A percentile compares a stretch with the other conserved stretches of the same genome.
These are phyloP conservation scores for Poa annua DNA, from an alignment of 176 grass and related monocot species.

Conservation along the genomic window DNA sequence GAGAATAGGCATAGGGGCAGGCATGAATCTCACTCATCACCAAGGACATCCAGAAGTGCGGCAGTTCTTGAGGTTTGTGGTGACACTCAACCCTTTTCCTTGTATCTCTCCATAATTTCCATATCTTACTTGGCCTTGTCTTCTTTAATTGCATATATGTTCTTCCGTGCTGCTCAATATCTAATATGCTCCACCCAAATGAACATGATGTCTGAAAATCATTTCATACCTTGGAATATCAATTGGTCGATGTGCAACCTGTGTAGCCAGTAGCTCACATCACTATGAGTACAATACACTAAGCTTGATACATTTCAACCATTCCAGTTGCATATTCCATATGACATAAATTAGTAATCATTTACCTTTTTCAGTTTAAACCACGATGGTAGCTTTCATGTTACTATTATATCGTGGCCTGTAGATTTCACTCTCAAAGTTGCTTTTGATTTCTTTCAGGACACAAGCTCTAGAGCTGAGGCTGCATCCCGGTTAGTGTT, in stretches of 20 bases:
- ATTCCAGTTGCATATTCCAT: not conserved
- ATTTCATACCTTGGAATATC: conserved; percentile 20
- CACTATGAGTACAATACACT: not conserved
- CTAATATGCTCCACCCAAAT: conserved; percentile 12
- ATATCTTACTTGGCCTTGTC: not conserved
- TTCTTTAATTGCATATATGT: conserved; percentile 32
- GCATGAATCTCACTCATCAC: conserved; percentile 52
- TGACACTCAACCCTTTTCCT: conserved; percentile 45
- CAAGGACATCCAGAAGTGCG: conserved; percentile 47
- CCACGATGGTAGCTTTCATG: not conserved
- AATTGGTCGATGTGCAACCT: not conserved
- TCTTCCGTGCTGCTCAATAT: conserved; percentile 17
- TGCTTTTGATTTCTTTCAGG: conserved; percentile 54
- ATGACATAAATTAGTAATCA: not conserved
- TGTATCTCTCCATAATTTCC: not conserved
- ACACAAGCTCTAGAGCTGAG: conserved; percentile 44
- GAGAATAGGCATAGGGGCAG: conserved; percentile 45
- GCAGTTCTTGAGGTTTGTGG: conserved; percentile 65
- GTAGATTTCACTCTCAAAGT: conserved; percentile 46
- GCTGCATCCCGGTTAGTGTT: conserved; percentile 56
- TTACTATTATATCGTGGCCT: not conserved
- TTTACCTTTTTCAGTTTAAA: not conserved
- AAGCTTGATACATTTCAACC: conserved; percentile 10
- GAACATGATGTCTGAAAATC: not conserved
- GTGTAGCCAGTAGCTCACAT: conserved; percentile 9